A percentile compares a stretch with the other conserved stretches of the same genome.
Conservation (phyloP, 192 early-diverging fungal genomes). For the Rhizoclosmatium sp. region DNA sequence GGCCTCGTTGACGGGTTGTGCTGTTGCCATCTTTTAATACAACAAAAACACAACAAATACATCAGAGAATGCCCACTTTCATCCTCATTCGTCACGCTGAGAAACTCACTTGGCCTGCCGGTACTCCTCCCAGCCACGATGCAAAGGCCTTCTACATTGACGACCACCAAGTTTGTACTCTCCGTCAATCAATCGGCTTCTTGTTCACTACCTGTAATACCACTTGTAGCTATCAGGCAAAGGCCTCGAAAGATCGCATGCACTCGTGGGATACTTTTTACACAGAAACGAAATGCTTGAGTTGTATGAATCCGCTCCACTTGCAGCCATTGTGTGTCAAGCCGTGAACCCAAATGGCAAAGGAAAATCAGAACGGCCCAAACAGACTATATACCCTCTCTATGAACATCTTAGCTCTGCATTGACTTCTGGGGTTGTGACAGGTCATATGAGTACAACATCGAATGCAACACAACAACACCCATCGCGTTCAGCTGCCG, state of each 20-base stretch:
- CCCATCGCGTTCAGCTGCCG: conserved; percentile 3
- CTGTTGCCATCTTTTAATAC: background rate
- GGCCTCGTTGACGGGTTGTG: background rate
- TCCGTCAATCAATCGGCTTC: background rate
- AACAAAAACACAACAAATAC: background rate
- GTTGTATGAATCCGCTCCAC: conserved; percentile 40
- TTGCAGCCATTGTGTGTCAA: conserved; percentile 52
- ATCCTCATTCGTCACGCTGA: conserved; percentile 63
- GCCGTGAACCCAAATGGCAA: conserved; percentile 42
- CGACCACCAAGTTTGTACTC: conserved; percentile 38
- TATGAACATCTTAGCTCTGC: background rate
- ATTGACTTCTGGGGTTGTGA: background rate
- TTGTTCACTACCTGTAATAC: background rate
- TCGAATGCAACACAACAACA: background rate
- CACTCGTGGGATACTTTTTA: conserved; percentile 55
- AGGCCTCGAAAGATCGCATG: conserved; percentile 55
- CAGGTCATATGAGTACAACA: background rate
- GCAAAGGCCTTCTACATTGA: conserved; percentile 53
- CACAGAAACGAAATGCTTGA: conserved; percentile 48
- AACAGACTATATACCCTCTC: conserved; percentile 52
- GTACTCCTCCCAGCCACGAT: conserved; percentile 30
- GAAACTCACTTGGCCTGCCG: conserved; percentile 56
- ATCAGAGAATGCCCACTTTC: conserved; percentile 9
- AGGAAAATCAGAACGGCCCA: conserved; percentile 47
- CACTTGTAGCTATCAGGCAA: conserved; percentile 44